Evolutionary conservation across 129 eudicot species (phyloP).

Genomic region (Arctium lappa): DNA sequence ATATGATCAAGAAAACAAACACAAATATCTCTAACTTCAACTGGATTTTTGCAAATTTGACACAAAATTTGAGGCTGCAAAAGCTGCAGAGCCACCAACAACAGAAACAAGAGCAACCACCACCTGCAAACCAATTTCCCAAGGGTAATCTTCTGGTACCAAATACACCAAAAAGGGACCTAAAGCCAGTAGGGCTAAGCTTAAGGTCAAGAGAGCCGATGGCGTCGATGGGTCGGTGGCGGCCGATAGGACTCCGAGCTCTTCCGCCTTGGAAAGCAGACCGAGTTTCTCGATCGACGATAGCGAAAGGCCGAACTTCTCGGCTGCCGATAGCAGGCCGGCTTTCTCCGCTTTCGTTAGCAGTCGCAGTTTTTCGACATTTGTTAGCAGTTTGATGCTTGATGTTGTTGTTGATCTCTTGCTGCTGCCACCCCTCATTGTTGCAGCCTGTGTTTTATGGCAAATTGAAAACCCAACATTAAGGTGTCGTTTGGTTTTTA

Average conservation of each 20-base stretch:
- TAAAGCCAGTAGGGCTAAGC: slow-evolving; percentile 48
- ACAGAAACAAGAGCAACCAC: slow-evolving; percentile 60
- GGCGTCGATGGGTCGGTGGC: slow-evolving; percentile 86
- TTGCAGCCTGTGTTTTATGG: slow-evolving; percentile 30
- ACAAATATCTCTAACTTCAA: slow-evolving; percentile 12
- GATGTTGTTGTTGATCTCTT: slow-evolving; percentile 26
- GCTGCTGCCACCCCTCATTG: slow-evolving; percentile 39
- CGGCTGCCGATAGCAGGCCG: slow-evolving; percentile 85
- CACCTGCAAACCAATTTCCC: slow-evolving; percentile 73
- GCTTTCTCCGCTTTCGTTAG: slow-evolving; percentile 96
- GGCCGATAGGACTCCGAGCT: slow-evolving; percentile 82
- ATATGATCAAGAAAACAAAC: not conserved
- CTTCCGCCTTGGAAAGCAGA: slow-evolving; percentile 90
- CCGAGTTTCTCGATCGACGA: slow-evolving; percentile 82
- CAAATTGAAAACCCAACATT: slow-evolving; percentile 3
- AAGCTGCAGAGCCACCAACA: slow-evolving; percentile 88
- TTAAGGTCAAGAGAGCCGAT: slow-evolving; percentile 55
- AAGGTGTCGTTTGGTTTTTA: too few relatives aligned
- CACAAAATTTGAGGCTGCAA: slow-evolving; percentile 82
- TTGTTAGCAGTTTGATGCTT: slow-evolving; percentile 67
- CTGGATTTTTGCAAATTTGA: slow-evolving; percentile 67
- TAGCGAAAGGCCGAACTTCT: slow-evolving; percentile 65
- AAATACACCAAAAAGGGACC: slow-evolving; percentile 68
- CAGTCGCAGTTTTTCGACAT: slow-evolving; percentile 77
- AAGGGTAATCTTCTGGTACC: slow-evolving; percentile 87